Percentiles rank a stretch among this genome's conserved stretches.
phyloP scores from a whole-genome alignment of 441 rosid species.

The Euphorbia schlechtendalii region DNA sequence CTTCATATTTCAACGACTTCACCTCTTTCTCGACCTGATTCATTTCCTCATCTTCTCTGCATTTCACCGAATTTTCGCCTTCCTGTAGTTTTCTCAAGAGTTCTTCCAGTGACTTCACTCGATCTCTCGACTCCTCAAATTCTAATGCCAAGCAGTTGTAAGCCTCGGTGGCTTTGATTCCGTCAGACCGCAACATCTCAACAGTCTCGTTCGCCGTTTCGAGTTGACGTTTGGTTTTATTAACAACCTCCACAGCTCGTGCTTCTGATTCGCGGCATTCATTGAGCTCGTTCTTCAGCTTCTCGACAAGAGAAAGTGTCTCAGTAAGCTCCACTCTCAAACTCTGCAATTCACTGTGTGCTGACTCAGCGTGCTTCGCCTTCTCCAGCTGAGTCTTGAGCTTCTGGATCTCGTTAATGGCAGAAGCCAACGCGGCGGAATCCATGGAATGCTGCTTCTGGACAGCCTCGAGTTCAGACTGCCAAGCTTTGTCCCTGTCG shows the following conservation, averaged over 20 bases:
- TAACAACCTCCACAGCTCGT: constrained; percentile 49
- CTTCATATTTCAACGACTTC: constrained; percentile 44
- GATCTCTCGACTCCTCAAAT: constrained; percentile 61
- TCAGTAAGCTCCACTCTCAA: constrained; percentile 65
- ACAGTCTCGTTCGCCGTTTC: constrained; percentile 57
- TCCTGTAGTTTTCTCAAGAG: constrained; percentile 52
- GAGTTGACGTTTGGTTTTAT: constrained; percentile 49
- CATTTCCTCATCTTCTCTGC: constrained; percentile 34
- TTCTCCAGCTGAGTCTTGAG: constrained; percentile 72
- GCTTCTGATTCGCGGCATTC: constrained; percentile 77
- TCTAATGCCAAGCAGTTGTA: constrained; percentile 44
- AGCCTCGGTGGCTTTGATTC: constrained; percentile 54
- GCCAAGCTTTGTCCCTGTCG: constrained; percentile 88
- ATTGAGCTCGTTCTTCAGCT: constrained; percentile 49
- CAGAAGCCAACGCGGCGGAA: constrained; percentile 63
- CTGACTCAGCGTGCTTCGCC: constrained; percentile 48
- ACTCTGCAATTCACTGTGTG: constrained; percentile 46
- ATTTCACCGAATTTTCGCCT: constrained; percentile 19
- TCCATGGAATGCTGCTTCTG: constrained; percentile 80
- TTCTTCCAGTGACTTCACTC: constrained; percentile 53
- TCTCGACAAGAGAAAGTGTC: constrained; percentile 60
- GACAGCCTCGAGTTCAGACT: constrained; percentile 91
- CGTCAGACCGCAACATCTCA: constrained; percentile 53
- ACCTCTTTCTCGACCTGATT: constrained; percentile 51
- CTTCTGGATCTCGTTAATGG: constrained; percentile 81